Evolutionary conservation across 768 basidiomycete genomes (phyloP), one percentile per base, ranked within the genome.

Genomic region (Candolleomyces eurysporus): DNA sequence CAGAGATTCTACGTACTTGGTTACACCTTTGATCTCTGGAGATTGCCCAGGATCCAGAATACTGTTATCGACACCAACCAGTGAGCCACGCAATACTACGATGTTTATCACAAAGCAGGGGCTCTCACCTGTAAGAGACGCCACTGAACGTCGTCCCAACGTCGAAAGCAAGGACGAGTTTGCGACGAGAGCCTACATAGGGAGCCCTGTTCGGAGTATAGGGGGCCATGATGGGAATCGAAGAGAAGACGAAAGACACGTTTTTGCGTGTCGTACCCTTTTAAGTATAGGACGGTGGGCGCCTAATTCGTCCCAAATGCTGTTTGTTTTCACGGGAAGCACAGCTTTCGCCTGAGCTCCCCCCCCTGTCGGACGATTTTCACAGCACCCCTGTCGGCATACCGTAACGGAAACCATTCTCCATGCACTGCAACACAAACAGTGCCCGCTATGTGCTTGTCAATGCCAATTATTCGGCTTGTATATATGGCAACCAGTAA

Each of bases 21-120:
- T 30, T n/a, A 70, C 69, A 43, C 63, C 61, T 31, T 62, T 58
- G 22, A 71, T 64, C 53, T 65, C 65, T 11, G 70, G 64, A n/a
- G 63, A 61, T 30, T 61, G 61, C 21, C 70, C 69, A 49, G 79
- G 80, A 61, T 81, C 80, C 17, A 81, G 68, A 54, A 81, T 72
- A 51, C 73, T 72, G 26, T 26, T 26, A 26, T 26, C 26, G 26
- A 26, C 26, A 26, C 26, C 26, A 26, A 26, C 26, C 26, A 26
- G 26, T 26, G 26, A 26, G 26, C 26, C 26, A 26, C 26, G 26
- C 26, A 26, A 26, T 80, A 32, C 77, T 60, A 26, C 26, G 26
- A 26, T 26, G 26, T 26, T 26, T 26, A 26, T 26, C 26, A 26
- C 26, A 26, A 26, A 26, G 17, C 50, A 46, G 6, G 57, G 43